Evolutionary conservation across 352 stramenopile species (phyloP).

Genomic region (Phytopythium ostracodes): DNA sequence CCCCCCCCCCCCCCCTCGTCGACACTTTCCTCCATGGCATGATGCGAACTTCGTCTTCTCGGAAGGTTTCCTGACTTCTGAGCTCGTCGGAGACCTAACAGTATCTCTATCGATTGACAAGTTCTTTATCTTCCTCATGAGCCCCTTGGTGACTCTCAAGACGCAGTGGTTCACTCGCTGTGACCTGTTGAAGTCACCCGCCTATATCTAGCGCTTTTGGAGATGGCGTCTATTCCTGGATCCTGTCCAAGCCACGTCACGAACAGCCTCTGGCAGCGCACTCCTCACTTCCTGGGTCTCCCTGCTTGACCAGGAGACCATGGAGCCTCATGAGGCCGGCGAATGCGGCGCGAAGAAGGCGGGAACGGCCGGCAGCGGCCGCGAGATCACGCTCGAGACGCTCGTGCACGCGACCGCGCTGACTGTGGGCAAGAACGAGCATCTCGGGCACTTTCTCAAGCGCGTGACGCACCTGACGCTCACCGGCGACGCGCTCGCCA

Average conservation of each 20-base stretch:
- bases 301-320: neutral
- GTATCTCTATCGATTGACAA: neutral
- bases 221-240: neutral
- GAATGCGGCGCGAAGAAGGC: conserved; percentile 1
- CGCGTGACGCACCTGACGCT: conserved; percentile 69
- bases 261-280: no score
- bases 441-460: conserved; percentile 65
- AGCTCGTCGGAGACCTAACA: no score
- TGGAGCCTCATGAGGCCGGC: conserved; percentile 1
- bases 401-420: conserved; percentile 64
- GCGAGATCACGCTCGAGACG: conserved; percentile 55
- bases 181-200: neutral
- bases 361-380: conserved; percentile 6
- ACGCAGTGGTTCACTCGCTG: neutral
- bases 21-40: no score
- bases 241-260: no score
- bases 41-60: neutral
- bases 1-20: no score
- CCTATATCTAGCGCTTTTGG: neutral
- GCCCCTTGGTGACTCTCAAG: neutral
- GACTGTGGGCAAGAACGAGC: conserved; percentile 60
- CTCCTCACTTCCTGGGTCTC: neutral
- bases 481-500: conserved; percentile 25
- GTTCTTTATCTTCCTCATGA: neutral
- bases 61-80: no score